phyloP scores from a whole-genome alignment of 306 rosid species.

The Abrus precatorius region DNA sequence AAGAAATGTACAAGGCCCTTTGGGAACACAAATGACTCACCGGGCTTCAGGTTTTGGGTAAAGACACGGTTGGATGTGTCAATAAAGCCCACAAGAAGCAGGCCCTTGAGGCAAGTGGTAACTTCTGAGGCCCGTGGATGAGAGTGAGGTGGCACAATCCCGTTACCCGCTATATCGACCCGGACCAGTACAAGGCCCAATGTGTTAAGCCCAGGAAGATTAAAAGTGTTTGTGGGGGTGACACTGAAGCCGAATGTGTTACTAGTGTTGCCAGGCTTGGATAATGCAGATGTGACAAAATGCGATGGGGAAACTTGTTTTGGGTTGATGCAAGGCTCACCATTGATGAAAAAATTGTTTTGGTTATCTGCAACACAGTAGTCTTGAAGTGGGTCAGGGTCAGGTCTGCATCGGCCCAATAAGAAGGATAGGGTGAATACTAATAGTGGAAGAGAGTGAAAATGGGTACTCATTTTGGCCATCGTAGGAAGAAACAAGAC shows the following conservation, averaged over 20 bases:
- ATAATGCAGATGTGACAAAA: constrained; percentile 66
- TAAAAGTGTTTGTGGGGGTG: constrained; percentile 51
- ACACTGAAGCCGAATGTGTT: constrained; percentile 60
- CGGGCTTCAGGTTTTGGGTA: constrained; percentile 52
- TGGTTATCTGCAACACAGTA: constrained; percentile 72
- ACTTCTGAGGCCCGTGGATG: constrained; percentile 84
- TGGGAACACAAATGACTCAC: constrained; percentile 79
- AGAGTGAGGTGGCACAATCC: constrained; percentile 61
- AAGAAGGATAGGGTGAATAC: constrained; percentile 43
- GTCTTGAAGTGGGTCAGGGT: constrained; percentile 77
- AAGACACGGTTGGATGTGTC: constrained; percentile 54
- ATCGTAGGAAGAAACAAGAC: not conserved
- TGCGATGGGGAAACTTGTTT: constrained; percentile 52
- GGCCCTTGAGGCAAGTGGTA: constrained; percentile 65
- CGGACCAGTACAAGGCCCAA: constrained; percentile 72
- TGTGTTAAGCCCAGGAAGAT: constrained; percentile 83
- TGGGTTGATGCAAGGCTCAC: constrained; percentile 77
- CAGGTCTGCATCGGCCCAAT: constrained; percentile 52
- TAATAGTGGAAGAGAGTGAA: constrained; percentile 45
- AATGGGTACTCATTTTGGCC: constrained; percentile 52
- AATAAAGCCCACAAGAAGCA: constrained; percentile 65
- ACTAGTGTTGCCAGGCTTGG: constrained; percentile 56
- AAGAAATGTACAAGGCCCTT: constrained; percentile 70
- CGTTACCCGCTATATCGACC: constrained; percentile 49
- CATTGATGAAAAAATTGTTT: constrained; percentile 54